These are phyloP conservation scores for Apiospora phragmitis DNA, from an alignment of 2,329 filamentous ascomycete genomes.

Conservation along the genomic window DNA sequence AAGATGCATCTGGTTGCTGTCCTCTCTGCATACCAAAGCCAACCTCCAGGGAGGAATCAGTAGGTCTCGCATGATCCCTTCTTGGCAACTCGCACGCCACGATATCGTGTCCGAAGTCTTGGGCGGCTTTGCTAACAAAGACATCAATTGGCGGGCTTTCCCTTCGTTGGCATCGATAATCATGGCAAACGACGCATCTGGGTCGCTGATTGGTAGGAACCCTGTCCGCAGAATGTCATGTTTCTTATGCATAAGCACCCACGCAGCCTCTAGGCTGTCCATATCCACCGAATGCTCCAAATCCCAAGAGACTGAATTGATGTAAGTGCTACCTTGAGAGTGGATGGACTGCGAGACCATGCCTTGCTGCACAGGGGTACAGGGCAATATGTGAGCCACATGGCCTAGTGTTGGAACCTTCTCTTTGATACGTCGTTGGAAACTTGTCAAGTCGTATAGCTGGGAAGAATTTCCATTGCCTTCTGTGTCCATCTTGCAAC, in stretches of 20 bases:
- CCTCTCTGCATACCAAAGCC: slow-evolving; percentile 41
- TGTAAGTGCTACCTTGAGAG: slow-evolving; percentile 68
- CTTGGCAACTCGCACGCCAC: slow-evolving; percentile 38
- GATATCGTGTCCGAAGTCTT: slow-evolving; percentile 30
- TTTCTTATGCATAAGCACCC: slow-evolving; percentile 50
- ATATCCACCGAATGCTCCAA: slow-evolving; percentile 43
- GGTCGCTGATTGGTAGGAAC: slow-evolving; percentile 64
- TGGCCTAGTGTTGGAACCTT: slow-evolving; percentile 33
- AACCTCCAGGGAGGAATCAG: slow-evolving; percentile 65
- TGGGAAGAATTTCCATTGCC: not conserved
- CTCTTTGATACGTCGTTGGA: slow-evolving; percentile 33
- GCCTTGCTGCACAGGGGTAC: slow-evolving; percentile 76
- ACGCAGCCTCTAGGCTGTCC: slow-evolving; percentile 54
- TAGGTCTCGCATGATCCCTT: slow-evolving; percentile 42
- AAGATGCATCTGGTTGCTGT: slow-evolving; percentile 39
- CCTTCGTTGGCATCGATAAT: slow-evolving; percentile 51
- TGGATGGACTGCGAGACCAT: slow-evolving; percentile 76
- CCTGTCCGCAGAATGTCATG: slow-evolving; percentile 78
- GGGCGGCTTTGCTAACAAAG: slow-evolving; percentile 12
- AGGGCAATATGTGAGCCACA: slow-evolving; percentile 68
- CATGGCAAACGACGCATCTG: slow-evolving; percentile 71
- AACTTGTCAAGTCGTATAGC: slow-evolving; percentile 41
- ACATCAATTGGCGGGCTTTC: slow-evolving; percentile 22
- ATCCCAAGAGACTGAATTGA: slow-evolving; percentile 68
- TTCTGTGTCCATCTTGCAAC: not conserved